A percentile compares a stretch with the other conserved stretches of the same genome.
phyloP scores from a whole-genome alignment of 176 grass and related monocot genomes.

The Carex pumila region DNA sequence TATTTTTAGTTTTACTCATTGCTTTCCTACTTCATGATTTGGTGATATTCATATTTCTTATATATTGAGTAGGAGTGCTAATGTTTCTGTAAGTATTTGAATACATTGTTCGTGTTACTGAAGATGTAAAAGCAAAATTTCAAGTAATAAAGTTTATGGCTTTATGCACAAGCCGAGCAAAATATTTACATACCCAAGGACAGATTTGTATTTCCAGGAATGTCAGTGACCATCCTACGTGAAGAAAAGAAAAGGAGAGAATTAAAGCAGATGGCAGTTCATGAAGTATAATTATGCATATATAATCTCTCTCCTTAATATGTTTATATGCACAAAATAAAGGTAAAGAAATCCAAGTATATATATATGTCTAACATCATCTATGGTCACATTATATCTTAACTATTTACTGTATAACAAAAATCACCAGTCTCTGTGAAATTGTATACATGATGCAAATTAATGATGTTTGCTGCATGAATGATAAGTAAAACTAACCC shows the following conservation, averaged over 20 bases:
- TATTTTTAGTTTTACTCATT: neutral
- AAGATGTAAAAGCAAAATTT: neutral
- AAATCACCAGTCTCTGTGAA: neutral
- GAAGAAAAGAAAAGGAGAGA: neutral
- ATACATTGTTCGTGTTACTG: neutral
- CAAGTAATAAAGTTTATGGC: neutral
- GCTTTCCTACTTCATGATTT: neutral
- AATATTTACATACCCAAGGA: slow-evolving; percentile 47
- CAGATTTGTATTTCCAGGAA: slow-evolving; percentile 51
- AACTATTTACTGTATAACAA: neutral
- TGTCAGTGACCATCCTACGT: slow-evolving; percentile 69
- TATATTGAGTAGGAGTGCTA: neutral
- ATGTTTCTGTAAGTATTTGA: neutral
- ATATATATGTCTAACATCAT: neutral
- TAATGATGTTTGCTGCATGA: neutral
- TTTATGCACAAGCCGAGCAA: neutral
- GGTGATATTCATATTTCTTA: neutral
- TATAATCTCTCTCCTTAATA: neutral
- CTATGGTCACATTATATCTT: neutral
- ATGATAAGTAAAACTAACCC: neutral
- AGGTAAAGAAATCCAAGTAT: too few species aligned
- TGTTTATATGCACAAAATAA: neutral
- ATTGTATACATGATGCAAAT: neutral
- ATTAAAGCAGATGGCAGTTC: neutral
- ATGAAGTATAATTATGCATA: neutral